Conservation (phyloP, 345 rosid species). For the Trapa bicornis region DNA sequence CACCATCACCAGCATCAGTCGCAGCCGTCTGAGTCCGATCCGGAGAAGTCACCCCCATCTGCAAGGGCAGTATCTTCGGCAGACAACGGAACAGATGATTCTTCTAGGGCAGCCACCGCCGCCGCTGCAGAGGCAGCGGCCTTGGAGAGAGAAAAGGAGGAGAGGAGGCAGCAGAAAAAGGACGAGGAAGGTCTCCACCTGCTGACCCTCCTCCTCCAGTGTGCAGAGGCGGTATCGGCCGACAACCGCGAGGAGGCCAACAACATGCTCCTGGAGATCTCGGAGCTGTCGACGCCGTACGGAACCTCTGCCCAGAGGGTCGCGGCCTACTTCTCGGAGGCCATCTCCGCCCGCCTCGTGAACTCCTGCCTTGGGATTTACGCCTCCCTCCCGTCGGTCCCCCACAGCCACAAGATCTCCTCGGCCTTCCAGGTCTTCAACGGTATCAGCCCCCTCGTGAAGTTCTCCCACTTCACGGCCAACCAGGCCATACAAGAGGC, state of each 20-base stretch:
- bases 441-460: conserved; percentile 88
- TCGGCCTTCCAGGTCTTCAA: conserved; percentile 98
- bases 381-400: conserved; percentile 60
- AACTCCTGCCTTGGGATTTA: conserved; percentile 82
- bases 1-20: conserved; percentile 7
- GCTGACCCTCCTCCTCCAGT: conserved; percentile 76
- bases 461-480: conserved; percentile 97
- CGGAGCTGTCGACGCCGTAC: conserved; percentile 79
- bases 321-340: conserved; percentile 96
- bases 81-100: conserved; percentile 6
- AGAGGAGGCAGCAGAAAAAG: conserved; percentile 57
- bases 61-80: conserved; percentile 27
- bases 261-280: conserved; percentile 77
- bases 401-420: conserved; percentile 69
- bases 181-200: conserved; percentile 91
- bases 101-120: conserved; percentile 12
- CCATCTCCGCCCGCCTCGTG: conserved; percentile 84
- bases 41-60: conserved; percentile 36
- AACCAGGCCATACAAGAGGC: conserved; percentile 98
- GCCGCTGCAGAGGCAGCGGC: conserved; percentile 19
- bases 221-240: conserved; percentile 93
- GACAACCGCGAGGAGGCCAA: conserved; percentile 85
- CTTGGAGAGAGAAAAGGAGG: conserved; percentile 52
- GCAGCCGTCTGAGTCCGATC: conserved; percentile 10
- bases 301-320: conserved; percentile 97